These are phyloP conservation scores for Dothiorella sarmentorum DNA, from an alignment of 2,329 filamentous ascomycete genomes.

Conservation along the genomic window DNA sequence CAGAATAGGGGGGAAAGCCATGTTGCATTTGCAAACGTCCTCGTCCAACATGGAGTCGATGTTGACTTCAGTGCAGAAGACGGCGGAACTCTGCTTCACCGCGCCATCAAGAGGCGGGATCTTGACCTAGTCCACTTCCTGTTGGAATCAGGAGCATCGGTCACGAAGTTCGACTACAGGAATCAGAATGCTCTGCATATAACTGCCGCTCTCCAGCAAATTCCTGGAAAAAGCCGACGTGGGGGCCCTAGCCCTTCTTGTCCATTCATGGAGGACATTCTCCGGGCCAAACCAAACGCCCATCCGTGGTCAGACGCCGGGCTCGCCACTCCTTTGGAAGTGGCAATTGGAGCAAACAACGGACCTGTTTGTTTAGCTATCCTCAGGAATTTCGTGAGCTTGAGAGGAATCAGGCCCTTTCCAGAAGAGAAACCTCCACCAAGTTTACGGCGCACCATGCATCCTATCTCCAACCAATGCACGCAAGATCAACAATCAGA, in stretches of 20 bases:
- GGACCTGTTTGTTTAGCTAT: not conserved
- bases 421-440: too few relatives aligned
- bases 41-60: not conserved
- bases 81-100: not conserved
- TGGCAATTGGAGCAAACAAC: not conserved
- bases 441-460: not conserved
- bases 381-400: not conserved
- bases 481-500: too few relatives aligned
- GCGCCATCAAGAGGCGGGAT: not conserved
- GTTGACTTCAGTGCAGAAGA: not conserved
- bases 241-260: not conserved
- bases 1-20: not conserved
- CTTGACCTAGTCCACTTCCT: not conserved
- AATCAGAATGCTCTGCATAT: too few relatives aligned
- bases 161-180: not conserved
- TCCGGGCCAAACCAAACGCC: not conserved
- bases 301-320: not conserved
- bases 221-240: not conserved
- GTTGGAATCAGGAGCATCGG: not conserved
- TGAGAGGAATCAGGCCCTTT: too few relatives aligned
- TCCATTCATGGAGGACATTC: not conserved
- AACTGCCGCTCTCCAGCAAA: not conserved
- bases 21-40: not conserved
- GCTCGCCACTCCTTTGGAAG: not conserved
- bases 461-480: not conserved